Evolutionary conservation across 208 protist genomes (phyloP), one percentile per base, ranked within the genome.

Genomic region (Trypanosomatidae sp.): DNA sequence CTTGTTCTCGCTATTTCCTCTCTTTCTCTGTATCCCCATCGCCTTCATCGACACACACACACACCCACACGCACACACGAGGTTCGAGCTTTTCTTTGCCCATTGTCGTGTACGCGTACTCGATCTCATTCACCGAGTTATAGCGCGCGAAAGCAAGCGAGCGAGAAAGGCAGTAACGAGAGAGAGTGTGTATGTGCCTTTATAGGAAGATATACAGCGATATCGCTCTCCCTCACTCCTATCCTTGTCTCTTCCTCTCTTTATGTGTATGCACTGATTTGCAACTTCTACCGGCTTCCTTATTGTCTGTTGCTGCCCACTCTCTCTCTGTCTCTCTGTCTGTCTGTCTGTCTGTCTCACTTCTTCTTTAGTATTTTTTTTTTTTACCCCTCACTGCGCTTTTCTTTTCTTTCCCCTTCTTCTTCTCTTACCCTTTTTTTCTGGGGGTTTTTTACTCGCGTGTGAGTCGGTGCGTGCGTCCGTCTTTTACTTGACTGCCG

Each of bases 401-500:
- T 30, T 44, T 28, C 36, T 52, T 56, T 50, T 73, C 58, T n/a
- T 30, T 52, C 36, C 36, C 41, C n/a, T 53, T 7, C 17, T 33
- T 68, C 49, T 43, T 62, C 49, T 13, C 41, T 52, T 47, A 50
- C 19, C 60, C n/a, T 60, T 52, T 43, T 52, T 50, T 13, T 47
- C 30, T 64, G 46, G 33, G 9, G 22, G 10, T 28, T 46, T 43
- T 15, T 19, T 13, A 44, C 60, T 72, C 53, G 72, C 36, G n/a
- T 58, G 8, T 25, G 19, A 0, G 49, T 53, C 19, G 19, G 19
- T n/a, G 19, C 19, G 41, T 41, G 43, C 49, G 44, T 74, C 28
- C 69, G 19, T 68, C 7, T 79, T 49, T 62, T 79, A 52, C 66
- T 52, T 15, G 19, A 17, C 12, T 25, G 49, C 8, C 36, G 36